Percentiles rank a stretch among this genome's conserved stretches.
Evolutionary conservation across 1,284 basidiomycete genomes (phyloP).

Genomic region (Takashimella tepidaria): DNA sequence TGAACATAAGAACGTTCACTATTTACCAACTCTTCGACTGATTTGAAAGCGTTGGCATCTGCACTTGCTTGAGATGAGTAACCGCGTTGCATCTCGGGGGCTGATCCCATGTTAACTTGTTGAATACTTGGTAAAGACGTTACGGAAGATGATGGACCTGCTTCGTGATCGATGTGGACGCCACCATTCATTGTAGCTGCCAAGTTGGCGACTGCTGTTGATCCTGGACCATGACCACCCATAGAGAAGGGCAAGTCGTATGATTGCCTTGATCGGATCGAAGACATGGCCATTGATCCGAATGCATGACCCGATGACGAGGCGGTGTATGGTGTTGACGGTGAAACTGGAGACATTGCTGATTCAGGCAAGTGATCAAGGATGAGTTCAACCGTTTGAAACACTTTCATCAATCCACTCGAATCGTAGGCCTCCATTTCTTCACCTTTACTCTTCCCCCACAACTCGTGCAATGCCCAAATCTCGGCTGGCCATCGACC

Average conservation of each 20-base stretch:
- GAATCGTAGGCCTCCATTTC: constrained; percentile 41
- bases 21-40: constrained; percentile 45
- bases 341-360: constrained; percentile 53
- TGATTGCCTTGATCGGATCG: constrained; percentile 35
- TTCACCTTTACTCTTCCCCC: constrained; percentile 78
- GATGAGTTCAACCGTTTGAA: constrained; percentile 84
- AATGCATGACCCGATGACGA: constrained; percentile 25
- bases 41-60: constrained; percentile 38
- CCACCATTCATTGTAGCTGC: constrained; percentile 41
- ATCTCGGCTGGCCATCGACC: constrained; percentile 51
- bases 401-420: constrained; percentile 81
- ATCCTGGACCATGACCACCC: constrained; percentile 29
- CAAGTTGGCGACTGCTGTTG: constrained; percentile 27
- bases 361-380: constrained; percentile 73
- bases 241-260: constrained; percentile 38
- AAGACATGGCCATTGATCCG: not conserved
- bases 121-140: not conserved
- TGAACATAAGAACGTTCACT: constrained; percentile 93
- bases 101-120: not conserved
- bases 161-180: constrained; percentile 20
- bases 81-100: constrained; percentile 23
- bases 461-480: constrained; percentile 64
- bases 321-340: constrained; percentile 57
- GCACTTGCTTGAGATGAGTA: not conserved
- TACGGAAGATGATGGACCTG: constrained; percentile 5